Evolutionary conservation across 305 asterid genomes (phyloP), one percentile per base, ranked within the genome.

Genomic region (Rubia peregrina): DNA sequence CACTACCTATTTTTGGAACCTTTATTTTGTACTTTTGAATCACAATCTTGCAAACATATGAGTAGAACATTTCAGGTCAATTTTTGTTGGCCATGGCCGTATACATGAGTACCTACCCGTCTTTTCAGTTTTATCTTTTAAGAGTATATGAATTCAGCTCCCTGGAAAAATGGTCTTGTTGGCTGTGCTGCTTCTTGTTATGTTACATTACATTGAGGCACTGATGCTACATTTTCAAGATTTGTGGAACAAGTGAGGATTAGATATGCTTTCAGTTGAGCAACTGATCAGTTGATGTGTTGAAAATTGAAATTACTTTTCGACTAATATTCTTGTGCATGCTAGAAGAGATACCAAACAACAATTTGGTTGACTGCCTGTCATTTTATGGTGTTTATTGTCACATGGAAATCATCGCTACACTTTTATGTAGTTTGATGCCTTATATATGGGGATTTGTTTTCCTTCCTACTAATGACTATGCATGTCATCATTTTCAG

Each of bases 401-500:
- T 17, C 6, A 22, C 30, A 10, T 60, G 17, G 63, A 13, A 21
- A 38, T 22, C 16, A 17, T 8, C 17, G 51, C 43, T 61, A 16
- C 6, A 38, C 5, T 38, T 38, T 64, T 17, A 8, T 40, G 30
- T 53, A 4, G 26, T 30, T 24, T 33, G 33, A 68, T 8, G 21
- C 10, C 48, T 55, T 74, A 38, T 44, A 46, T 60, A 55, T 67
- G 67, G 16, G 40, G 12, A 38, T 57, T 43, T 41, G 24, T 30
- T 46, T 6, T 68, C 57, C 55, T 61, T 21, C 51, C 16, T 22
- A 36, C 78, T 74, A 61, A 17, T 19, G 17, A 42, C 42, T 53
- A 44, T 19, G 6, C 26, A 7, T 55, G 56, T 41, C 11, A 17
- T 24, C 33, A n/a, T 69, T 78, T 81, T 69, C 87, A 90, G 97